A percentile compares a stretch with the other conserved stretches of the same genome.
Conservation (phyloP, 257 asterid species). For the Striga asiatica region DNA sequence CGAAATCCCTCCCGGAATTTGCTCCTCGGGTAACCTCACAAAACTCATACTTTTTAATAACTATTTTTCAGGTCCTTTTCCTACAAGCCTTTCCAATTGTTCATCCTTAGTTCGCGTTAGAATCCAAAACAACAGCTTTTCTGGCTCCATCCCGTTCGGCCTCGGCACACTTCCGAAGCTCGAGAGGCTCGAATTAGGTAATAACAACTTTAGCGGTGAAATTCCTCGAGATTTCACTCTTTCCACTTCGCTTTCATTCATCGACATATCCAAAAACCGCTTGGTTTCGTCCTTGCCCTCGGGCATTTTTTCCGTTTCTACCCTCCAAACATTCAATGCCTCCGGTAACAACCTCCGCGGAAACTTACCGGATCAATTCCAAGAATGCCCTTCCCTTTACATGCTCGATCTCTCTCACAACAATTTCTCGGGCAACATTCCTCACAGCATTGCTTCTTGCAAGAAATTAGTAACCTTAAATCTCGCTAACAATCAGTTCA, state of each 20-base stretch:
- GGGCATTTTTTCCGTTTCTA: conserved; percentile 36
- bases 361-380: conserved; percentile 50
- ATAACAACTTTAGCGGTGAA: conserved; percentile 50
- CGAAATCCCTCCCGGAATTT: conserved; percentile 52
- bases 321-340: conserved; percentile 49
- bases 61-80: conserved; percentile 60
- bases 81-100: conserved; percentile 46
- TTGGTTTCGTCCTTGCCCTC: conserved; percentile 48
- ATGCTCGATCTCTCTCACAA: conserved; percentile 52
- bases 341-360: conserved; percentile 49
- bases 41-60: conserved; percentile 71
- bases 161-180: conserved; percentile 55
- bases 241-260: conserved; percentile 52
- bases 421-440: conserved; percentile 51
- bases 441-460: conserved; percentile 61
- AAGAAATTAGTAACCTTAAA: conserved; percentile 43
- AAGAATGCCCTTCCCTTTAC: conserved; percentile 51
- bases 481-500: conserved; percentile 38
- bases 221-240: conserved; percentile 50
- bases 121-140: conserved; percentile 42
- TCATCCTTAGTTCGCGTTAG: conserved; percentile 60
- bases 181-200: conserved; percentile 50
- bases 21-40: conserved; percentile 48
- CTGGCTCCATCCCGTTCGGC: conserved; percentile 62
- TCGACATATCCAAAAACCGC: conserved; percentile 49